Percentiles rank a stretch among this genome's conserved stretches.
Conservation (phyloP, 805 yeast genomes). For the Yamadazyma kitorensis region DNA sequence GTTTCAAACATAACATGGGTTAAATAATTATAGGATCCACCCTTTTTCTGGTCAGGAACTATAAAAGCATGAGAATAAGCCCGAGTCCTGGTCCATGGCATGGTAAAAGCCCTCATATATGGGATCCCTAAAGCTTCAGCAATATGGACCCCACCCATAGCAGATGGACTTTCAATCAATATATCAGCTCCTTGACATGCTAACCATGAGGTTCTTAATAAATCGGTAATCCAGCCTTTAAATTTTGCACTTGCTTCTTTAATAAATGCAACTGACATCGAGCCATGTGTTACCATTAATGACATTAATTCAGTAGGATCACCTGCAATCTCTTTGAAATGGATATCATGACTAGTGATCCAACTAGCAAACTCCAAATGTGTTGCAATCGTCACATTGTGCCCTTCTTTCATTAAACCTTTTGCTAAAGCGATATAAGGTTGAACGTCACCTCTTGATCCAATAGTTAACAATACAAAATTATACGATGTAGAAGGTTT, state of each 20-base stretch:
- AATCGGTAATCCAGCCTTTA: slow-evolving; percentile 76
- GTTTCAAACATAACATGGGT: slow-evolving; percentile 93
- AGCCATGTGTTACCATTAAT: slow-evolving; percentile 87
- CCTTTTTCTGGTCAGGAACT: slow-evolving; percentile 89
- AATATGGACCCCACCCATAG: slow-evolving; percentile 93
- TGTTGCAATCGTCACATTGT: slow-evolving; percentile 78
- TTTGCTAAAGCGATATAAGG: slow-evolving; percentile 90
- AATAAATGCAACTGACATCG: slow-evolving; percentile 77
- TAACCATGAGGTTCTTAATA: slow-evolving; percentile 72
- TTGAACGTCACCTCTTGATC: slow-evolving; percentile 96
- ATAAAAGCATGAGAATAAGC: slow-evolving; percentile 96
- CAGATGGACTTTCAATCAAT: slow-evolving; percentile 91
- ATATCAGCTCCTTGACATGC: slow-evolving; percentile 85
- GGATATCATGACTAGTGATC: slow-evolving; percentile 65
- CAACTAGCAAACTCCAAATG: slow-evolving; percentile 79
- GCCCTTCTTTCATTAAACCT: slow-evolving; percentile 79
- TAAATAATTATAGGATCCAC: slow-evolving; percentile 88
- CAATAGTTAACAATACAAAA: slow-evolving; percentile 79
- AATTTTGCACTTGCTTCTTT: slow-evolving; percentile 81
- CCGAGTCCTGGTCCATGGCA: slow-evolving; percentile 97
- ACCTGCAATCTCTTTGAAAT: slow-evolving; percentile 79
- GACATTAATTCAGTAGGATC: slow-evolving; percentile 91
- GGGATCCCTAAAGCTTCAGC: slow-evolving; percentile 91
- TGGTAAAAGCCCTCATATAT: slow-evolving; percentile 91
- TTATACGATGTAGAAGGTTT: slow-evolving; percentile 54